Evolutionary conservation across 2,329 filamentous ascomycete genomes (phyloP).

Genomic region (Colletotrichum australisinense): DNA sequence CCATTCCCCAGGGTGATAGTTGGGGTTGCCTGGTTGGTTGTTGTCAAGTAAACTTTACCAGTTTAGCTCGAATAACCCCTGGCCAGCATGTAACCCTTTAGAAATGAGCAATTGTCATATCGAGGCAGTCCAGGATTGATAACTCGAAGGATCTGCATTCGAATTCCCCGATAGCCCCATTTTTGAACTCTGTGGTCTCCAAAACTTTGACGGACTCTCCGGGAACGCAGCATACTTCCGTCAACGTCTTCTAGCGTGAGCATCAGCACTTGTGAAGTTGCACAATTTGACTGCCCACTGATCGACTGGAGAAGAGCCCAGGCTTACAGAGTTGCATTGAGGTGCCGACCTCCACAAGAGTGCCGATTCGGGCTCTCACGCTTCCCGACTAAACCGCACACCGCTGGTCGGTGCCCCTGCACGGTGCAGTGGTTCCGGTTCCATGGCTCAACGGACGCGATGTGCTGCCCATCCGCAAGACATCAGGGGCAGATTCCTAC

Average conservation of each 20-base stretch:
- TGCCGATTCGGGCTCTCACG: no score
- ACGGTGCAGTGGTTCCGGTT: neutral
- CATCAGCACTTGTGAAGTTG: neutral
- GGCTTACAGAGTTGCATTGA: neutral
- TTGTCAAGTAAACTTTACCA: neutral
- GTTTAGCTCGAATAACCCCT: neutral
- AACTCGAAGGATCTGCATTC: slow-evolving; percentile 11
- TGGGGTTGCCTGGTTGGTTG: neutral
- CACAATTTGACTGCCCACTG: neutral
- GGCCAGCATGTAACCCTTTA: neutral
- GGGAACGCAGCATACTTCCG: neutral
- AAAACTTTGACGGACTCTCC: slow-evolving; percentile 6
- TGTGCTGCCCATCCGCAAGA: neutral
- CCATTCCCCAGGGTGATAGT: no score
- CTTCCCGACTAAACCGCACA: neutral
- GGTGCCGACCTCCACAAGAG: neutral
- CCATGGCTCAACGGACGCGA: slow-evolving; percentile 1
- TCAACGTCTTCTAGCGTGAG: neutral
- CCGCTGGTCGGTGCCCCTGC: slow-evolving; percentile 11
- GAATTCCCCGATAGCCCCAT: slow-evolving; percentile 18
- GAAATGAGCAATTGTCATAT: neutral
- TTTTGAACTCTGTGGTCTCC: neutral
- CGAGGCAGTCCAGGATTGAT: neutral
- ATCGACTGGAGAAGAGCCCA: neutral
- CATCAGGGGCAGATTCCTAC: neutral